Evolutionary conservation across 148 eudicot genomes (phyloP), one percentile per base, ranked within the genome.

Genomic region (Camellia sinensis): DNA sequence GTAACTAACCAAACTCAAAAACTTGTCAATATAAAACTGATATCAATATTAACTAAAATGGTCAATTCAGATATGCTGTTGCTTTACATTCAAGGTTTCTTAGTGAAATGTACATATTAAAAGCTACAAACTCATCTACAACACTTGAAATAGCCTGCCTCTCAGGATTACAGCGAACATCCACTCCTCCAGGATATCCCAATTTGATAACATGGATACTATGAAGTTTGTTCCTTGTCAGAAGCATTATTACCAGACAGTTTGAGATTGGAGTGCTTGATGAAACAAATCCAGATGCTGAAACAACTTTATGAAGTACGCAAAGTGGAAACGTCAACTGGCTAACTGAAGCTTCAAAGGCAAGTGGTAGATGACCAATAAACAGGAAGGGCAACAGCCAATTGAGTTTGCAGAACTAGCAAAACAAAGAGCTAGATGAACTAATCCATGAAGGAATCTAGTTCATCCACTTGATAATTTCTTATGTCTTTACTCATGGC

Each of bases 171-270:
- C 40, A 64, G 41, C 21, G 10, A 64, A 21, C 7, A 22, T 29
- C 67, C 67, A 64, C 12, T 3, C 37, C 67, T 64, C 67, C 67
- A 64, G 13, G 11, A 64, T 40, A 21, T 19, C 40, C 67, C 67
- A 21, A 10, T 3, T 64, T 29, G 41, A 64, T 64, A 21, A 22
- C 67, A 64, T 21, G 64, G 41, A 64, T 3, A 64, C 67, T 22
- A 64, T 64, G 50, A 68, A 68, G n/a, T 68, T 68, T 11, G 17
- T 50, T 41, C n/a, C 46, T 68, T 68, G 72, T 43, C 72, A 43
- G 21, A 68, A 43, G 72, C 72, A 68, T 14, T 43, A 43, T 29
- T 40, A 40, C 46, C 14, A 68, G 46, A 68, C 17, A 40, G n/a
- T 43, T 43, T 15, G 19, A 14, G 18, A 68, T 40, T 40, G 72